These are phyloP conservation scores for Lepiota venenata DNA, from an alignment of 768 basidiomycete species.

Conservation along the genomic window DNA sequence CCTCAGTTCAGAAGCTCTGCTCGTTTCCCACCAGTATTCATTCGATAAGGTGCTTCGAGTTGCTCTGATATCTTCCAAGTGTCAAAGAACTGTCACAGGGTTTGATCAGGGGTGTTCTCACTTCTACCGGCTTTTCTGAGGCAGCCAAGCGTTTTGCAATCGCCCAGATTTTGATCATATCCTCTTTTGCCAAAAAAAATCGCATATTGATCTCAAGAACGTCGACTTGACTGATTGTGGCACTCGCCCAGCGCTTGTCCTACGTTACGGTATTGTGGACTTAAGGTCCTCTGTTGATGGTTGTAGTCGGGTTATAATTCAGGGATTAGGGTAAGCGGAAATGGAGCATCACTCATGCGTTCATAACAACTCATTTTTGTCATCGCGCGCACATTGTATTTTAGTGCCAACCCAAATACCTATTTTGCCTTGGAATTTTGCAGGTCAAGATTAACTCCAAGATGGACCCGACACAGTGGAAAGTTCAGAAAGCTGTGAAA, in stretches of 20 bases:
- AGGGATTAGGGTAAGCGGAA: slow-evolving; percentile 1
- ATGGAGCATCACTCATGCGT: neutral
- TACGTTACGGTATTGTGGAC: neutral
- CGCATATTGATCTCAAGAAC: slow-evolving; percentile 15
- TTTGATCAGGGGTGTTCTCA: slow-evolving; percentile 30
- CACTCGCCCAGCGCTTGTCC: slow-evolving; percentile 24
- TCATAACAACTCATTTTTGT: slow-evolving; percentile 6
- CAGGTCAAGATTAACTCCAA: slow-evolving; percentile 30
- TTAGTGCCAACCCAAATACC: neutral
- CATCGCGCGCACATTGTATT: slow-evolving; percentile 4
- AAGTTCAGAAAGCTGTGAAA: slow-evolving; percentile 26
- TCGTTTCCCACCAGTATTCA: slow-evolving; percentile 20
- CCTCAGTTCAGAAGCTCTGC: slow-evolving; percentile 16
- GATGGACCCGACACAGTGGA: slow-evolving; percentile 36
- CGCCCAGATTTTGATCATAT: slow-evolving; percentile 29
- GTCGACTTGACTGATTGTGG: slow-evolving; percentile 34
- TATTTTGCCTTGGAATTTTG: slow-evolving; percentile 8
- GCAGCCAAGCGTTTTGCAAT: slow-evolving; percentile 23
- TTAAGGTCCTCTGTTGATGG: neutral
- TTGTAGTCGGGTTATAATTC: neutral
- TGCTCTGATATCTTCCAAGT: slow-evolving; percentile 21
- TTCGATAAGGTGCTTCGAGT: slow-evolving; percentile 22
- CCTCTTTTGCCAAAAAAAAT: slow-evolving; percentile 21
- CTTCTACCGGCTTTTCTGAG: slow-evolving; percentile 19
- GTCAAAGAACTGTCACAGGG: slow-evolving; percentile 29